These are phyloP conservation scores for Leishmania gerbilli DNA, from an alignment of 208 protist genomes.

Conservation along the genomic window DNA sequence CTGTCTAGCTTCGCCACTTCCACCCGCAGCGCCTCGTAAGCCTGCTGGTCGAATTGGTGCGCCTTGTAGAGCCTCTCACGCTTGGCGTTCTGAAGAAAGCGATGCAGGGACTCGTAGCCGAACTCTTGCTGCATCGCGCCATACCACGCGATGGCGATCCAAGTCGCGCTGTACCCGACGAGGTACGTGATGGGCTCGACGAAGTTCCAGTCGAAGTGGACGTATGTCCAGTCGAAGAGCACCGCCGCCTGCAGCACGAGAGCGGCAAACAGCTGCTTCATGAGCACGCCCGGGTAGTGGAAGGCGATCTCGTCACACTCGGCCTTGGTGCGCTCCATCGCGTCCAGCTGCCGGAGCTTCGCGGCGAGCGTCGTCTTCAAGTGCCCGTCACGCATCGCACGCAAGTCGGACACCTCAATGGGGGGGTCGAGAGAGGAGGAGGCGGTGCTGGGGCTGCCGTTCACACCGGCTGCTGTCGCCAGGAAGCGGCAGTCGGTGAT, in stretches of 20 bases:
- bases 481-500: not conserved
- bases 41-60: conserved; percentile 34
- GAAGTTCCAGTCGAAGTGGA: conserved; percentile 89
- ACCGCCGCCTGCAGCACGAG: conserved; percentile 47
- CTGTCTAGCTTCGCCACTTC: conserved; percentile 51
- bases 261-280: conserved; percentile 38
- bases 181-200: conserved; percentile 91
- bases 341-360: conserved; percentile 34
- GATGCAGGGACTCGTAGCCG: conserved; percentile 40
- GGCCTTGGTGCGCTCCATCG: conserved; percentile 32
- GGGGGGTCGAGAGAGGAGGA: not conserved
- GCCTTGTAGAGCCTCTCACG: conserved; percentile 27
- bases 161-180: conserved; percentile 70
- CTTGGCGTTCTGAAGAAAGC: conserved; percentile 29
- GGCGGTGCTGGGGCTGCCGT: not conserved
- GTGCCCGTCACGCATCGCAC: conserved; percentile 33
- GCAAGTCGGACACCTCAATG: conserved; percentile 22
- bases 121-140: conserved; percentile 56
- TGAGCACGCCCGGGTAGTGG: conserved; percentile 29
- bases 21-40: conserved; percentile 34
- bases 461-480: not conserved
- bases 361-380: conserved; percentile 32
- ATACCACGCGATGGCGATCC: conserved; percentile 73
- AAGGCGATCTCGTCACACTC: conserved; percentile 39
- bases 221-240: conserved; percentile 84